A percentile compares a stretch with the other conserved stretches of the same genome.
Conservation (phyloP, 768 basidiomycete genomes). For the Suillus luteus region DNA sequence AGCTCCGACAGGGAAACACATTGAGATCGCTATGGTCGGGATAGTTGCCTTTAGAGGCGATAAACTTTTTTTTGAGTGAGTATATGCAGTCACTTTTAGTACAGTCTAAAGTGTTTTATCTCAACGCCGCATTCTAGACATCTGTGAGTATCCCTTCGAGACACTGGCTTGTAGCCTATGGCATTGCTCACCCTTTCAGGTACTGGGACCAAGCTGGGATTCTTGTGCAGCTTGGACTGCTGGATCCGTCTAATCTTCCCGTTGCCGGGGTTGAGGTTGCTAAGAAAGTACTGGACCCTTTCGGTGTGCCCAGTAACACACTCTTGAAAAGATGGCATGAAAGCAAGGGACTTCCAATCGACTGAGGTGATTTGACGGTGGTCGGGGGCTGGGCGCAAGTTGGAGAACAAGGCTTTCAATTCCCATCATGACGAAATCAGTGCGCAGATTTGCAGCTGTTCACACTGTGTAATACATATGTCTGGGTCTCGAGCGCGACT, state of each 20-base stretch:
- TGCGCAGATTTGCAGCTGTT: neutral
- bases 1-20: conserved; percentile 38
- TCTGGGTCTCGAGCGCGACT: neutral
- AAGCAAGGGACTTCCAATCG: conserved; percentile 37
- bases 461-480: neutral
- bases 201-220: conserved; percentile 54
- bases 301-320: conserved; percentile 41
- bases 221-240: conserved; percentile 45
- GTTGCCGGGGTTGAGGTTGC: conserved; percentile 43
- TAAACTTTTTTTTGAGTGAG: conserved; percentile 50
- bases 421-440: neutral
- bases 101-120: neutral
- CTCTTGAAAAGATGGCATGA: conserved; percentile 39
- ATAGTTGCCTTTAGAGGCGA: conserved; percentile 51
- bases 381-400: conserved; percentile 7
- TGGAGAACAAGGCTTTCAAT: neutral
- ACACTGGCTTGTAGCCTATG: neutral
- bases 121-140: conserved; percentile 21
- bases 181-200: conserved; percentile 22
- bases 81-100: neutral
- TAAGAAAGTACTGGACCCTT: conserved; percentile 44
- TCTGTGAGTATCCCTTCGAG: conserved; percentile 24
- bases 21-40: conserved; percentile 46
- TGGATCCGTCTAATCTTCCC: conserved; percentile 34
- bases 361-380: conserved; percentile 27